These are phyloP conservation scores for Vaccinium myrtillus DNA, from an alignment of 148 eudicot species.

Conservation along the genomic window DNA sequence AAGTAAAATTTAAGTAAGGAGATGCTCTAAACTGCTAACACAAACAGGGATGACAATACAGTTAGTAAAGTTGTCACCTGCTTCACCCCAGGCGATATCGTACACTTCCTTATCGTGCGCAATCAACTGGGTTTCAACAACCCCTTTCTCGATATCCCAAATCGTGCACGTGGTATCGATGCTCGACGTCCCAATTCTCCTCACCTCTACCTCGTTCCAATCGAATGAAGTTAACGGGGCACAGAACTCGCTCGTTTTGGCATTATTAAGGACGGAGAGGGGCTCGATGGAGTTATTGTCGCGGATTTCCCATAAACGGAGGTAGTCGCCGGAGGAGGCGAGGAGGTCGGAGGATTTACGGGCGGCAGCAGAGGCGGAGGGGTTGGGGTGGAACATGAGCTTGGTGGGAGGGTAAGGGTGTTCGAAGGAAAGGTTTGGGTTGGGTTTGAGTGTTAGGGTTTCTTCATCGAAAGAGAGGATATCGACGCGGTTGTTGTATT, in stretches of 20 bases:
- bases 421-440: conserved; percentile 64
- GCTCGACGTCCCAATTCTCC: conserved; percentile 74
- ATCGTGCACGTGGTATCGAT: conserved; percentile 92
- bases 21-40: background rate
- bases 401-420: conserved; percentile 94
- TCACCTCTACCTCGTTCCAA: conserved; percentile 84
- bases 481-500: conserved; percentile 69
- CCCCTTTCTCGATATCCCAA: conserved; percentile 86
- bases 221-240: conserved; percentile 90
- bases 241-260: conserved; percentile 77
- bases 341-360: conserved; percentile 34
- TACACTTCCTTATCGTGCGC: conserved; percentile 97
- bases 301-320: conserved; percentile 52
- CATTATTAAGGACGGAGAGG: conserved; percentile 57
- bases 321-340: conserved; percentile 77
- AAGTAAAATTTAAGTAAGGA: no score
- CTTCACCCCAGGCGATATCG: conserved; percentile 99
- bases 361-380: conserved; percentile 33
- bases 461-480: conserved; percentile 60
- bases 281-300: conserved; percentile 37
- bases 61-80: conserved; percentile 17
- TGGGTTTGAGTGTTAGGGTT: conserved; percentile 46
- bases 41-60: background rate
- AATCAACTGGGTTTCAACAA: conserved; percentile 84
- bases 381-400: conserved; percentile 71